These are phyloP conservation scores for Westerdykella aurantiaca DNA, from an alignment of 2,329 filamentous ascomycete genomes.

Conservation along the genomic window DNA sequence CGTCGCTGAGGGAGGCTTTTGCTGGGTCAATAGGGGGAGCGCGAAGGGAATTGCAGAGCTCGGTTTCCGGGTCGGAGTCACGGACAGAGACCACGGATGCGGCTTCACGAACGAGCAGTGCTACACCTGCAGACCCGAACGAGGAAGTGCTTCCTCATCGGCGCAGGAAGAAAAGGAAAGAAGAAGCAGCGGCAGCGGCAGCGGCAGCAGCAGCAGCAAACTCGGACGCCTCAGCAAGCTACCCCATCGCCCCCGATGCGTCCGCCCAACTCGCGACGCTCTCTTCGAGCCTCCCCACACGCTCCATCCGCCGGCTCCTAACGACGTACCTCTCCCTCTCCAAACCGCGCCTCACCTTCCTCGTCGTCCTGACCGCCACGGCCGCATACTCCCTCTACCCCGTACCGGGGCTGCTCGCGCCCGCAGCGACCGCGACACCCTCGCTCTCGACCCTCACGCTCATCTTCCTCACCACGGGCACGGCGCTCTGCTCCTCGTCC, in stretches of 20 bases:
- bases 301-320: constrained; percentile 59
- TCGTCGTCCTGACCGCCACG: constrained; percentile 87
- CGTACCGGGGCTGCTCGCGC: constrained; percentile 75
- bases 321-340: constrained; percentile 83
- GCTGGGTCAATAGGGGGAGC: constrained; percentile 16
- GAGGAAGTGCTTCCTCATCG: constrained; percentile 33
- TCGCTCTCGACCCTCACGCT: constrained; percentile 87
- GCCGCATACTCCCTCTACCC: constrained; percentile 90
- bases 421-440: constrained; percentile 61
- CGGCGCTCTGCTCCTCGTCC: constrained; percentile 79
- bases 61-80: constrained; percentile 14
- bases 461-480: constrained; percentile 84
- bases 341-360: constrained; percentile 89
- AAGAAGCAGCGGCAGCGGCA: constrained; percentile 11
- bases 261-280: constrained; percentile 55
- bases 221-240: constrained; percentile 15
- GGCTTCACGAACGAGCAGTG: constrained; percentile 4
- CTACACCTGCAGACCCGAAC: constrained; percentile 7
- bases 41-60: constrained; percentile 27
- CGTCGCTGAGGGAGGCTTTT: constrained; percentile 28
- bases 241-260: constrained; percentile 50
- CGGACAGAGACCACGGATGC: constrained; percentile 3
- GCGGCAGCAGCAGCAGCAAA: constrained; percentile 3
- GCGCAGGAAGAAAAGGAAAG: constrained; percentile 27
- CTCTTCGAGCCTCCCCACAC: constrained; percentile 51